phyloP scores from a whole-genome alignment of 257 asterid genomes.

The Lycium ferocissimum region DNA sequence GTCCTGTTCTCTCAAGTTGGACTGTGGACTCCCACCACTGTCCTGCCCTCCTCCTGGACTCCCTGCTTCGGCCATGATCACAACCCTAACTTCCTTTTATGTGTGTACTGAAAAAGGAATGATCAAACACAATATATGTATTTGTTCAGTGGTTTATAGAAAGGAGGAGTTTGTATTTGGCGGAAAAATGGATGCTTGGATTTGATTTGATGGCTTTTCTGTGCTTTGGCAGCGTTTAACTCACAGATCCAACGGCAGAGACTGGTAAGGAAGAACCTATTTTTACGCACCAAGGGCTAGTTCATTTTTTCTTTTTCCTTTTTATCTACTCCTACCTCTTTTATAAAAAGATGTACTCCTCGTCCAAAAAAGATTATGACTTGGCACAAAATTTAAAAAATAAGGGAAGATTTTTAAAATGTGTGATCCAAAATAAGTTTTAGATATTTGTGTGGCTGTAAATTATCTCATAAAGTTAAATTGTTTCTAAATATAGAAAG shows the following conservation, averaged over 20 bases:
- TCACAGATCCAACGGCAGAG: neutral
- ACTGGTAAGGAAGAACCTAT: neutral
- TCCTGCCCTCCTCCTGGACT: conserved; percentile 67
- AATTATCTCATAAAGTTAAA: too few relatives aligned
- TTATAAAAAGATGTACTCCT: too few relatives aligned
- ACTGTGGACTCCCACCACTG: conserved; percentile 74
- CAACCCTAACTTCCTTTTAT: conserved; percentile 49
- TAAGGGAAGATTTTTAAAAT: too few relatives aligned
- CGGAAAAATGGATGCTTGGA: conserved; percentile 22
- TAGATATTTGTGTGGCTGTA: too few relatives aligned
- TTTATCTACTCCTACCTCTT: neutral
- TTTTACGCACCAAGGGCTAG: neutral
- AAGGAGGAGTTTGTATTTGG: neutral
- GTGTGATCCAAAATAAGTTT: too few relatives aligned
- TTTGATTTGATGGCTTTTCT: conserved; percentile 18
- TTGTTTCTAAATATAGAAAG: too few relatives aligned
- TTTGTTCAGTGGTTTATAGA: neutral
- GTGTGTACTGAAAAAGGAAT: neutral
- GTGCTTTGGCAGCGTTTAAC: neutral
- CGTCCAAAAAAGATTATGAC: too few relatives aligned
- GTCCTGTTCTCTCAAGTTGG: conserved; percentile 71
- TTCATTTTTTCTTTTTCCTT: too few relatives aligned
- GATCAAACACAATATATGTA: neutral
- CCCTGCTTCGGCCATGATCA: conserved; percentile 47
- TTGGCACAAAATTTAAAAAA: too few relatives aligned